Percentiles rank a stretch among this genome's conserved stretches.
Conservation (phyloP, 2,329 filamentous ascomycete genomes). For the Tolypocladium tundrense region DNA sequence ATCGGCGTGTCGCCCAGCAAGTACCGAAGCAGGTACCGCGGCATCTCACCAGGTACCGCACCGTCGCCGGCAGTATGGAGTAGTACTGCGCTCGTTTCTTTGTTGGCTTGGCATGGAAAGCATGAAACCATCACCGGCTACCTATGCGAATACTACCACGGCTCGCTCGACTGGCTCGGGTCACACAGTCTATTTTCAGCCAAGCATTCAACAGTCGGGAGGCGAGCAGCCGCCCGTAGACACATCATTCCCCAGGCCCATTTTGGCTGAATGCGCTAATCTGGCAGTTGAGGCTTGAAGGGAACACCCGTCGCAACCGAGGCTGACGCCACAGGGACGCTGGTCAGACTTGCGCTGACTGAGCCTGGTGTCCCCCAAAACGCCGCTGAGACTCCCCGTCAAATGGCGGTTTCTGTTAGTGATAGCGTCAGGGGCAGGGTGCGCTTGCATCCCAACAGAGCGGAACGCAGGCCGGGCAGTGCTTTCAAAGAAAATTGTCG, state of each 20-base stretch:
- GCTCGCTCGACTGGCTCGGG: background rate
- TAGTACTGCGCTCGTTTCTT: background rate
- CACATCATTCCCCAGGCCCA: background rate
- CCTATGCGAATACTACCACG: background rate
- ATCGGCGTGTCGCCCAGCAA: background rate
- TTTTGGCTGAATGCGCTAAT: background rate
- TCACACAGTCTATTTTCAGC: background rate
- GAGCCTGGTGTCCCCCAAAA: background rate
- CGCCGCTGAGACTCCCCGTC: background rate
- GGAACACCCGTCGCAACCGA: background rate
- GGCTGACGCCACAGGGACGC: background rate
- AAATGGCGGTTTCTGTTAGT: background rate
- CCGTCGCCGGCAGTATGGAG: background rate
- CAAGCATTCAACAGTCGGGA: background rate
- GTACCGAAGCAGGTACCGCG: too few species aligned
- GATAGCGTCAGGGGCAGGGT: background rate
- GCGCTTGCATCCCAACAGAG: background rate
- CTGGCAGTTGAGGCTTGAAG: background rate
- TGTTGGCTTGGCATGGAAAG: background rate
- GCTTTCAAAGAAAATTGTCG: background rate
- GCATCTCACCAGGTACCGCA: background rate
- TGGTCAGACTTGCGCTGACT: background rate
- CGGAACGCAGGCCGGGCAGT: background rate
- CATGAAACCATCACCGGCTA: background rate
- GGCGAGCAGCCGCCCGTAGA: background rate